These are phyloP conservation scores for Colletotrichum sublineola DNA, from an alignment of 2,329 filamentous ascomycete genomes.

Conservation along the genomic window DNA sequence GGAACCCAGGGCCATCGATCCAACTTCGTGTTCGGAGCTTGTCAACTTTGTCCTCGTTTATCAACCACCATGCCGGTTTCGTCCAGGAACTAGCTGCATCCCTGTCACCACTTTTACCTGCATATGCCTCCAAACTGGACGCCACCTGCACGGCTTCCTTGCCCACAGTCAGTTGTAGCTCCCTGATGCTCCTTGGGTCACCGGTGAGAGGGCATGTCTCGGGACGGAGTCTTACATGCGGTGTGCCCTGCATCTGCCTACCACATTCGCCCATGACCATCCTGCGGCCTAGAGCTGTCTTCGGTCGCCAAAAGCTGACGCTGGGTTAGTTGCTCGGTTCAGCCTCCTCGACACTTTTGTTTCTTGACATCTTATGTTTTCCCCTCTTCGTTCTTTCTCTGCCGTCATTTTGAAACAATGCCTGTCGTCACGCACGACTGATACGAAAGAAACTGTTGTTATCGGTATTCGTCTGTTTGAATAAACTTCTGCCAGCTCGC, in stretches of 20 bases:
- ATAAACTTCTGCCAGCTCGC: not conserved
- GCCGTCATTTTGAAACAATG: not conserved
- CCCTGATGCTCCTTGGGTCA: constrained; percentile 14
- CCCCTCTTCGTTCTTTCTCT: constrained; percentile 1
- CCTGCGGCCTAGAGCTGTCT: constrained; percentile 30
- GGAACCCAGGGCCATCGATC: not conserved
- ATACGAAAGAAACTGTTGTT: not conserved
- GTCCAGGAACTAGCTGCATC: constrained; percentile 28
- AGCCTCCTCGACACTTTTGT: constrained; percentile 10
- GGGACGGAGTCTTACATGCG: constrained; percentile 28
- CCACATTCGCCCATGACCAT: constrained; percentile 18
- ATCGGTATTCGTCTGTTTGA: not conserved
- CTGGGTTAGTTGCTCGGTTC: constrained; percentile 25
- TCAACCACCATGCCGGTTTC: constrained; percentile 18
- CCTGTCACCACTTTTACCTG: constrained; percentile 15
- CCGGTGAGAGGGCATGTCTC: constrained; percentile 25
- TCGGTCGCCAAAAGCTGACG: constrained; percentile 17
- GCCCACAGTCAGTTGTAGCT: constrained; percentile 1
- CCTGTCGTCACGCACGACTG: not conserved
- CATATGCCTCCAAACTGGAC: constrained; percentile 13
- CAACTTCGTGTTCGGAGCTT: constrained; percentile 2
- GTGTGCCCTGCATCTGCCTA: constrained; percentile 36
- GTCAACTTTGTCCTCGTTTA: constrained; percentile 8
- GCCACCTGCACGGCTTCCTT: constrained; percentile 8
- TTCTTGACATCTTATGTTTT: not conserved